phyloP scores from a whole-genome alignment of 164 flowering plant species.

The Berberis vulgaris region DNA sequence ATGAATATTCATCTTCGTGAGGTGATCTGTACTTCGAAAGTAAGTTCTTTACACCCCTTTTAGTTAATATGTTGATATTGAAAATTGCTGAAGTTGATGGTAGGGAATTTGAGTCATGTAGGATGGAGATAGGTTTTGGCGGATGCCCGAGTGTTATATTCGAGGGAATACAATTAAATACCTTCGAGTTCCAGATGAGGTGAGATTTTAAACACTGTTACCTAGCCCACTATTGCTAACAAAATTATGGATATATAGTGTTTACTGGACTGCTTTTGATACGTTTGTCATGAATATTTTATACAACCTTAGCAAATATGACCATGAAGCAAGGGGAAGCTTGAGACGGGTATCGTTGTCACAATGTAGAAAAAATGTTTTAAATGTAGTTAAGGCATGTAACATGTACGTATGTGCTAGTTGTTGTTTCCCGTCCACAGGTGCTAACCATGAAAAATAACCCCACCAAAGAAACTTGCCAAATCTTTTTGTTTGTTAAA shows the following conservation, averaged over 20 bases:
- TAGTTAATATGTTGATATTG: not conserved
- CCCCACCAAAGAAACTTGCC: too few relatives aligned
- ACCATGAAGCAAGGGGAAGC: too few relatives aligned
- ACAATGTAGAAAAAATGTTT: too few relatives aligned
- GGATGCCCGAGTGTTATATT: slow-evolving; percentile 97
- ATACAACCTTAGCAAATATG: too few relatives aligned
- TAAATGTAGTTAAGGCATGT: too few relatives aligned
- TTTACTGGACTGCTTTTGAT: not conserved
- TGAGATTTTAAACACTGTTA: slow-evolving; percentile 12
- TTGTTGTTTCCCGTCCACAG: too few relatives aligned
- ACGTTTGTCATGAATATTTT: too few relatives aligned
- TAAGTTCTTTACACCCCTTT: slow-evolving; percentile 12
- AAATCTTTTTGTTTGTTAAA: too few relatives aligned
- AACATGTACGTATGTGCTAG: too few relatives aligned
- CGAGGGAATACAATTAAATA: slow-evolving; percentile 97
- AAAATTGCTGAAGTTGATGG: not conserved
- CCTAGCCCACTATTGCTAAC: not conserved
- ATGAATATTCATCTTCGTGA: slow-evolving; percentile 98
- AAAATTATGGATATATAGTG: not conserved
- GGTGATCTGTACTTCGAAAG: slow-evolving; percentile 96
- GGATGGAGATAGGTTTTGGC: slow-evolving; percentile 98
- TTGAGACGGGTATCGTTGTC: too few relatives aligned
- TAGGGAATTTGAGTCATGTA: slow-evolving; percentile 14
- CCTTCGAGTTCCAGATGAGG: slow-evolving; percentile 99
- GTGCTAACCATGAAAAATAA: too few relatives aligned